Conservation (phyloP, 2,329 filamentous ascomycete species). For the Fusarium odoratissimum region DNA sequence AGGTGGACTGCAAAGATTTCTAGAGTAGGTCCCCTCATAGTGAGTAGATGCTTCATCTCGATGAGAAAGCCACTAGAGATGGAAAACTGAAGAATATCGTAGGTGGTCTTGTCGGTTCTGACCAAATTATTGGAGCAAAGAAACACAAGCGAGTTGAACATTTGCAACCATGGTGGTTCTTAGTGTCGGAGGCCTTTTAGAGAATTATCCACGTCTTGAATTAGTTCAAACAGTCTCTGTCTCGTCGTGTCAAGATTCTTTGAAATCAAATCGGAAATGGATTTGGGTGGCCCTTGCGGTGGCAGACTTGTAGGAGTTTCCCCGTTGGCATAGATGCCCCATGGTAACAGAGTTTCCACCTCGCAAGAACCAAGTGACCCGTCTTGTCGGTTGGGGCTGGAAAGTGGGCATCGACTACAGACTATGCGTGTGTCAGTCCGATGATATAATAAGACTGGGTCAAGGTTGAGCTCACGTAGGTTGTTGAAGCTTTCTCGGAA, state of each 20-base stretch:
- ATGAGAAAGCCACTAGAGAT: not conserved
- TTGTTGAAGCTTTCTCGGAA: not conserved
- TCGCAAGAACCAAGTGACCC: too few relatives aligned
- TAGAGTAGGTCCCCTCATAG: accelerated
- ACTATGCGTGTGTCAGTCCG: too few relatives aligned
- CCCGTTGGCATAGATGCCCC: accelerated
- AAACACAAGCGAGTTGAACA: not conserved
- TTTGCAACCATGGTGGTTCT: not conserved
- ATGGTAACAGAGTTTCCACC: too few relatives aligned
- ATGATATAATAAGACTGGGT: too few relatives aligned
- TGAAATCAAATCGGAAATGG: accelerated
- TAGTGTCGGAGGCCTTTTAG: accelerated
- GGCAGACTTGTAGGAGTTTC: accelerated
- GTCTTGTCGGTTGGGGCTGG: accelerated
- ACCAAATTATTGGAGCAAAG: not conserved
- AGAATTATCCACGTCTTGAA: accelerated
- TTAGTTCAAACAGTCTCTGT: accelerated
- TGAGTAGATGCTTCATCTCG: not conserved
- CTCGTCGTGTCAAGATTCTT: accelerated
- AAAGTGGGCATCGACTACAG: too few relatives aligned
- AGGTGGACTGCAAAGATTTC: not conserved
- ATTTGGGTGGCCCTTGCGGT: accelerated
- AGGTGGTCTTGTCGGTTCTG: accelerated
- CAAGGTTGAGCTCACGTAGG: accelerated
- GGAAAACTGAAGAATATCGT: accelerated